Evolutionary conservation across 805 yeast species (phyloP).

Genomic region (Starmerella riodocensis): DNA sequence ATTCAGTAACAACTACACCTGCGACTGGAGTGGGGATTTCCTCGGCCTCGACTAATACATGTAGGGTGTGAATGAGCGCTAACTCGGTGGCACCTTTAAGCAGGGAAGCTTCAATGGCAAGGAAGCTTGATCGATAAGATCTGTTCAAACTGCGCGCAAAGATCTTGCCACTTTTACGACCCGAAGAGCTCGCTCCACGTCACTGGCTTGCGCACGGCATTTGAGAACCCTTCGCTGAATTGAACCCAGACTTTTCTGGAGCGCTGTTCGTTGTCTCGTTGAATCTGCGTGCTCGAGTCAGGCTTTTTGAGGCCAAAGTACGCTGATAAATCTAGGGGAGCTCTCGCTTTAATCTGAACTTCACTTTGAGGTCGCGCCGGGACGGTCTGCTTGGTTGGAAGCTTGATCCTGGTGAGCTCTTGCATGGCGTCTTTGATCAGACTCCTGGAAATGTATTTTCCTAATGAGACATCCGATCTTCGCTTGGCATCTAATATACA

Average conservation of each 20-base stretch:
- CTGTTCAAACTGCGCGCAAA: too few relatives aligned
- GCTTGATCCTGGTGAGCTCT: not conserved
- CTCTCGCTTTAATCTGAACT: not conserved
- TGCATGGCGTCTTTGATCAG: constrained; percentile 7
- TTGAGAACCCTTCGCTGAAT: constrained; percentile 80
- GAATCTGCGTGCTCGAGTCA: constrained; percentile 8
- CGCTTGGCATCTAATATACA: constrained; percentile 13
- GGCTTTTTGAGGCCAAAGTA: constrained; percentile 16
- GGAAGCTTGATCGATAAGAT: too few relatives aligned
- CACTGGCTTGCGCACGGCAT: constrained; percentile 76
- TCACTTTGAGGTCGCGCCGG: too few relatives aligned
- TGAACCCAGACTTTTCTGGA: constrained; percentile 56
- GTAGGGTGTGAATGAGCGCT: too few relatives aligned
- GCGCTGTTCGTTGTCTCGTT: not conserved
- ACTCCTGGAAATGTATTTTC: constrained; percentile 10
- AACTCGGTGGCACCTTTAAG: too few relatives aligned
- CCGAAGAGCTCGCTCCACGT: constrained; percentile 50
- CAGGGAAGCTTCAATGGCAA: too few relatives aligned
- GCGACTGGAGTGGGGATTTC: too few relatives aligned
- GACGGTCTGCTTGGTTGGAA: too few relatives aligned
- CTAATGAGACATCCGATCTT: constrained; percentile 2
- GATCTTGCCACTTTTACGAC: not conserved
- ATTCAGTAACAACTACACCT: too few relatives aligned
- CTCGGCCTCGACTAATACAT: too few relatives aligned
- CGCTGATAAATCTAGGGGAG: not conserved